These are phyloP conservation scores for Coemansia sp. DNA, from an alignment of 192 early-diverging fungal genomes.

Conservation along the genomic window DNA sequence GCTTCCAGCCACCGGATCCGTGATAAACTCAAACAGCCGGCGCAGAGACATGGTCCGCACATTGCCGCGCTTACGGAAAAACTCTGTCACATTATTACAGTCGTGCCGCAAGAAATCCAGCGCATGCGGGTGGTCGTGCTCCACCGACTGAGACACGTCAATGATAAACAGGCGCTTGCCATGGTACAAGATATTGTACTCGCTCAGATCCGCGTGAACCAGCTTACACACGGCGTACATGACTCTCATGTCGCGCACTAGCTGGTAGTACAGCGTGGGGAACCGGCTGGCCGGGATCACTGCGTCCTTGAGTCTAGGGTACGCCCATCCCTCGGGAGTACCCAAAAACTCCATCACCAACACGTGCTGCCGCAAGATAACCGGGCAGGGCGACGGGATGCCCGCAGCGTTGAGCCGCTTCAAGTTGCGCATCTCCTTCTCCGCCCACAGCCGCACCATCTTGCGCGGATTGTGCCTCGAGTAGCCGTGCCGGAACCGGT, in stretches of 20 bases:
- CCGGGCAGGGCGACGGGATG: conserved; percentile 86
- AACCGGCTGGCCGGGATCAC: conserved; percentile 69
- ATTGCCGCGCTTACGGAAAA: conserved; percentile 74
- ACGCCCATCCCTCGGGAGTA: conserved; percentile 88
- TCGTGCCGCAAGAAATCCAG: conserved; percentile 96
- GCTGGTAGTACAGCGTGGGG: conserved; percentile 76
- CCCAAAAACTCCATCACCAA: conserved; percentile 95
- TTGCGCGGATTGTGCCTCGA: conserved; percentile 91
- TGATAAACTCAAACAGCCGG: conserved; percentile 88
- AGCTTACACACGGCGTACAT: conserved; percentile 90
- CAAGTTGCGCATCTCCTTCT: conserved; percentile 99
- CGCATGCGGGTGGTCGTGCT: conserved; percentile 97
- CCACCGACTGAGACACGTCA: conserved; percentile 98
- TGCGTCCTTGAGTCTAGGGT: conserved; percentile 93
- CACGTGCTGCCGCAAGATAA: conserved; percentile 88
- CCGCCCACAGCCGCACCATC: conserved; percentile 98
- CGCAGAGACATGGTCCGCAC: conserved; percentile 74
- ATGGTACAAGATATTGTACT: conserved; percentile 96
- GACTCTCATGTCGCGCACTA: conserved; percentile 82
- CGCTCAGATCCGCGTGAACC: conserved; percentile 97
- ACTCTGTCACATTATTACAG: conserved; percentile 89
- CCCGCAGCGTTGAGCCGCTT: conserved; percentile 82
- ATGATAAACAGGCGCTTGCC: conserved; percentile 83
- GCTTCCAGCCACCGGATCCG: conserved; percentile 58
- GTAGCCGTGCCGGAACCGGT: conserved; percentile 93